Base-by-base conservation (phyloP, 2,329 filamentous ascomycete genomes). In the Didymosphaeria variabile region DNA sequence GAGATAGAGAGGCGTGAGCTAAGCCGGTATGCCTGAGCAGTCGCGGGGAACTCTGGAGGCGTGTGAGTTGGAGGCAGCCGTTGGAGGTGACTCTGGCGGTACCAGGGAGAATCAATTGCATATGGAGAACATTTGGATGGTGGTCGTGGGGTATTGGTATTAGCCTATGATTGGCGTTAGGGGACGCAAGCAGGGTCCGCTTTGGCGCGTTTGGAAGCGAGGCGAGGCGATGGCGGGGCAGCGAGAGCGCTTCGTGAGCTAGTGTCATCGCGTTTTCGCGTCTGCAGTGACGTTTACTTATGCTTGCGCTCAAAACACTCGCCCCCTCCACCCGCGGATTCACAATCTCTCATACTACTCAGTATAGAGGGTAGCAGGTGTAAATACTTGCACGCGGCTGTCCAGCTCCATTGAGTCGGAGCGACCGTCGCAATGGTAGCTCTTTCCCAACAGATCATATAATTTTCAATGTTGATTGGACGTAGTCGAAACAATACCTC, bases 401-500 rank as follows among this genome's bases (percentile, higher is more conserved):
- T 19, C 15, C 5, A 9, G n/a, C 13, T 19, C 36, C 51, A 10
- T 54, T 54, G 51, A 36, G 38, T 19, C 12, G 29, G 29, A 40
- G 26, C 31, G 32, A 34, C 40, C 13, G 40, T 49, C 47, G 60
- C 9, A 38, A 68, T 68, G 66, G 66, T 68, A 64, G 15, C 21
- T n/a, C 38, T 5, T 38, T 7, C 9, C 36, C 42, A 19, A 38
- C 6, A 40, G n/a, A 47, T n/a, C n/a, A 38, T 13, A 19, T 7
- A 2, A 34, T n/a, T 23, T 23, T 15, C 17, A 34, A 52, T 51
- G 29, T 63, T 71, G 60, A 74, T 52, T 36, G 29, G 5, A 23
- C 44, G 51, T 60, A 97, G 95, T 99, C 95, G 58, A 98, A 98
- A 83, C 95, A 98, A 90, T 99, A 97, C 79, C 87, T 99, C 65